Conservation (phyloP, 805 yeast genomes). For the Grigorovia transvaalensis region DNA sequence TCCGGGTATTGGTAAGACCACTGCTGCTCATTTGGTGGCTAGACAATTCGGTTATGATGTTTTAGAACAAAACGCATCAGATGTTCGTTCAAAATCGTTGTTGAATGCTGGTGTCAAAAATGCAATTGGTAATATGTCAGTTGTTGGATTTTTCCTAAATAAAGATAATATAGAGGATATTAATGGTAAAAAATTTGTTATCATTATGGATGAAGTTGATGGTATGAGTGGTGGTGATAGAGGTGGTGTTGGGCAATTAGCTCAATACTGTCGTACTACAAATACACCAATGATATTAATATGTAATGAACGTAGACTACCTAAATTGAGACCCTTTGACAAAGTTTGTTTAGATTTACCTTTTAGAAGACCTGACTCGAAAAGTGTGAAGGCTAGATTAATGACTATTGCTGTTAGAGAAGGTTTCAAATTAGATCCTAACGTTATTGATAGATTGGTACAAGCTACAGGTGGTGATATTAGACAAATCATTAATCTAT, state of each 20-base stretch:
- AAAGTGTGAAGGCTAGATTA: slow-evolving; percentile 69
- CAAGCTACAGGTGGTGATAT: slow-evolving; percentile 83
- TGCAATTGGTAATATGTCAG: slow-evolving; percentile 70
- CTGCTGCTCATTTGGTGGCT: slow-evolving; percentile 70
- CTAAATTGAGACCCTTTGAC: slow-evolving; percentile 95
- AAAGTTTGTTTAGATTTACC: slow-evolving; percentile 66
- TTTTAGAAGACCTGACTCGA: slow-evolving; percentile 82
- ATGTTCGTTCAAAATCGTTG: slow-evolving; percentile 76
- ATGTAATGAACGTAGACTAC: slow-evolving; percentile 85
- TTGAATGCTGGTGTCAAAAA: slow-evolving; percentile 59
- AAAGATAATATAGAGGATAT: slow-evolving; percentile 17
- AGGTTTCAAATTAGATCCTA: slow-evolving; percentile 66
- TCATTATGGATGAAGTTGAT: slow-evolving; percentile 98
- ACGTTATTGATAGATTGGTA: slow-evolving; percentile 73
- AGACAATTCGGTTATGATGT: slow-evolving; percentile 60
- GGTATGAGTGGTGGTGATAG: slow-evolving; percentile 99
- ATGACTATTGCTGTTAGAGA: slow-evolving; percentile 88
- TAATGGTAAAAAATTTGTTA: slow-evolving; percentile 53
- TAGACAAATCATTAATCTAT: slow-evolving; percentile 81
- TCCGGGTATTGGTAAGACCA: slow-evolving; percentile 79
- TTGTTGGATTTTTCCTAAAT: slow-evolving; percentile 59
- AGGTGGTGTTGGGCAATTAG: slow-evolving; percentile 95
- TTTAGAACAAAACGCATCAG: slow-evolving; percentile 75
- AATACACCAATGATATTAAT: slow-evolving; percentile 84
- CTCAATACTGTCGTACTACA: slow-evolving; percentile 76